These are phyloP conservation scores for Selenicereus undatus DNA, from an alignment of 148 eudicot species.

Conservation along the genomic window DNA sequence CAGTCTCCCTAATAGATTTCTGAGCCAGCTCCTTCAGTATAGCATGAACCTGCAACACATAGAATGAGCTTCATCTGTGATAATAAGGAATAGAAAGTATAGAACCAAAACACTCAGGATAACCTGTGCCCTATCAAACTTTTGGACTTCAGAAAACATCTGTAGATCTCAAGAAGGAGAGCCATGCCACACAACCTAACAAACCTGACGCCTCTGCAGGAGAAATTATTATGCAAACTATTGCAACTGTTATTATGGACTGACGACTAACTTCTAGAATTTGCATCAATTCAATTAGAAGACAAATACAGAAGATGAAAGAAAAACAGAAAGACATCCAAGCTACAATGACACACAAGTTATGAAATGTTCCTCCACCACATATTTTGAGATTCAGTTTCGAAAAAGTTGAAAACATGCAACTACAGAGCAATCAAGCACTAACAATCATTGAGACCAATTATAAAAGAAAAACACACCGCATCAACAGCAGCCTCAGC, in stretches of 20 bases:
- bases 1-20: conserved; percentile 75
- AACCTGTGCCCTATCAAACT: neutral
- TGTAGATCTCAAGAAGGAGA: neutral
- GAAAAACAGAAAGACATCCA: neutral
- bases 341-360: neutral
- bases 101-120: neutral
- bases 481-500: conserved; percentile 94
- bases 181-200: neutral
- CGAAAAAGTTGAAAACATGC: neutral
- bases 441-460: neutral
- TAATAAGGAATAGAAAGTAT: neutral
- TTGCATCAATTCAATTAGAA: neutral
- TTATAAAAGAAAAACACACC: conserved; percentile 39
- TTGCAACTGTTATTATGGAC: neutral
- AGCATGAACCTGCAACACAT: conserved; percentile 68
- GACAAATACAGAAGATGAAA: neutral
- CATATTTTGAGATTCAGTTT: neutral
- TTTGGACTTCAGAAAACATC: neutral
- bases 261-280: neutral
- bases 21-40: conserved; percentile 84
- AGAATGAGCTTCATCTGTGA: neutral
- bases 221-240: neutral
- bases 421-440: neutral
- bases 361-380: neutral
- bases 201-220: neutral